Evolutionary conservation across 2,329 filamentous ascomycete species (phyloP).

Genomic region (Falciphora oryzae): DNA sequence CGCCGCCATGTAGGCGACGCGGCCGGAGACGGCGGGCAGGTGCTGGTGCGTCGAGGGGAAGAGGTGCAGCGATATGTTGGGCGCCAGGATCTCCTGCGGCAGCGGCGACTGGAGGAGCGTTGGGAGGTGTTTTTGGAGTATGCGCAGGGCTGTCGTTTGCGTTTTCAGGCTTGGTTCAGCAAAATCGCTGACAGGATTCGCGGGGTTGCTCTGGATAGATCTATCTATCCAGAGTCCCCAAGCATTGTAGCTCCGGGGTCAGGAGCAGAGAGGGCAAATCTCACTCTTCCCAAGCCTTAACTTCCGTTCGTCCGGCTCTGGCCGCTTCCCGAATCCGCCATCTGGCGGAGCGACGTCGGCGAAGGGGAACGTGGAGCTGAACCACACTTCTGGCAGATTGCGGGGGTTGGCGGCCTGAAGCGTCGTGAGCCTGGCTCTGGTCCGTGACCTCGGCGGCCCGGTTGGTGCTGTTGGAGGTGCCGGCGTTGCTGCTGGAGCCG

Average conservation of each 20-base stretch:
- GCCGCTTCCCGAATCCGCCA: conserved; percentile 12
- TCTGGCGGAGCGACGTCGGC: conserved; percentile 18
- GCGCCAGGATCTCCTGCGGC: conserved; percentile 70
- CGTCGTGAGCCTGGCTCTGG: conserved; percentile 15
- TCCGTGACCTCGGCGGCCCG: conserved; percentile 5
- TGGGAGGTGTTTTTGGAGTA: conserved; percentile 61
- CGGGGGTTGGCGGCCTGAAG: conserved; percentile 21
- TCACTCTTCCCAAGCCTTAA: conserved; percentile 58
- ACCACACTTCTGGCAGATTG: conserved; percentile 35
- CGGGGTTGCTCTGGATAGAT: too few species aligned
- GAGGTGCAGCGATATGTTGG: conserved; percentile 64
- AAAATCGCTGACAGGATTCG: background rate
- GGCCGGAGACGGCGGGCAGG: conserved; percentile 86
- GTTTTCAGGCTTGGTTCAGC: background rate
- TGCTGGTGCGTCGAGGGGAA: conserved; percentile 76
- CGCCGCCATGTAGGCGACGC: conserved; percentile 85
- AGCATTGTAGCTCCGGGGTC: background rate
- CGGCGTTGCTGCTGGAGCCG: conserved; percentile 8
- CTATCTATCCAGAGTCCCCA: too few species aligned
- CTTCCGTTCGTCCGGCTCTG: conserved; percentile 44
- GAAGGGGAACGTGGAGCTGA: conserved; percentile 32
- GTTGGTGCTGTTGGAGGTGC: background rate
- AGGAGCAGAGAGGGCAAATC: conserved; percentile 19
- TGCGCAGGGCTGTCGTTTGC: conserved; percentile 46
- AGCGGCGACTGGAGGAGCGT: conserved; percentile 61